Conservation (phyloP, 306 rosid species). For the Cucumis cinereus region DNA sequence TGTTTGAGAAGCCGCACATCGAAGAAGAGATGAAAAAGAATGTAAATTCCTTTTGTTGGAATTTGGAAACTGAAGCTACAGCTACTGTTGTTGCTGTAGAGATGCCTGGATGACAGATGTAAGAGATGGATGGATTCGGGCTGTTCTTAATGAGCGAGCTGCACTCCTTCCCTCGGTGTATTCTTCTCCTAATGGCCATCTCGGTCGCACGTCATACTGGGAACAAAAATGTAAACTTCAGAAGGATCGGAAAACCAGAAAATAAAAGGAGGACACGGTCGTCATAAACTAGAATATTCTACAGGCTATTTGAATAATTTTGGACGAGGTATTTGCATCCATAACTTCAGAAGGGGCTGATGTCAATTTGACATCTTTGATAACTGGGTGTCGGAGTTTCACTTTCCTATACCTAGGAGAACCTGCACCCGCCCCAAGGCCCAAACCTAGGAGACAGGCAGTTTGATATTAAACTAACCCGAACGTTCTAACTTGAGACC, state of each 20-base stretch:
- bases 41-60: not conserved
- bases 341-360: not conserved
- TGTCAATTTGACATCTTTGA: not conserved
- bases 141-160: constrained; percentile 67
- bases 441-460: no score
- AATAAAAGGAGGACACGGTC: not conserved
- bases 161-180: constrained; percentile 69
- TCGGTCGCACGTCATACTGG: constrained; percentile 80
- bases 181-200: constrained; percentile 96
- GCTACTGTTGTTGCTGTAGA: constrained; percentile 29
- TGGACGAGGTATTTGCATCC: not conserved
- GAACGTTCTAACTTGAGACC: no score
- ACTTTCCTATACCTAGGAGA: no score
- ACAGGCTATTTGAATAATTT: not conserved
- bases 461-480: no score
- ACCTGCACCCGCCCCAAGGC: no score
- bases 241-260: not conserved
- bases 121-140: constrained; percentile 85
- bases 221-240: not conserved
- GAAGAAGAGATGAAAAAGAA: not conserved
- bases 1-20: not conserved
- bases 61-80: constrained; percentile 8
- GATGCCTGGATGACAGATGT: constrained; percentile 76
- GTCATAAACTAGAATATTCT: not conserved
- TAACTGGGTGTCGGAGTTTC: no score